These are phyloP conservation scores for Myrica gale DNA, from an alignment of 306 rosid species.

Conservation along the genomic window DNA sequence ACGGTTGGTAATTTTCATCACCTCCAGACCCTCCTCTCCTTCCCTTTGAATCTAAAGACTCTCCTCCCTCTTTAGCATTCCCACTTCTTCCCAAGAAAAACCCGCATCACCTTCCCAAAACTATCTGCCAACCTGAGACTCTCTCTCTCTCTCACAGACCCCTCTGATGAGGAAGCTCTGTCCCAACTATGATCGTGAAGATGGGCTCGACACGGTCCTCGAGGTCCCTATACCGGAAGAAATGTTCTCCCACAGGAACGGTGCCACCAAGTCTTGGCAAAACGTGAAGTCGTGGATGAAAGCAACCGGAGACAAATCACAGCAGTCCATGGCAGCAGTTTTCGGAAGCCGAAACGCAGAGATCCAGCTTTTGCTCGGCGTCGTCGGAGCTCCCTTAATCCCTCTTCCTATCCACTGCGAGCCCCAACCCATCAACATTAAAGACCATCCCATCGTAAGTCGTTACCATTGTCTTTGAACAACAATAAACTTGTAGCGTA, in stretches of 20 bases:
- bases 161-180: conserved; percentile 81
- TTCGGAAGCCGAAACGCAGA: conserved; percentile 67
- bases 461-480: too few species aligned
- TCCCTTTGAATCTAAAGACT: conserved; percentile 36
- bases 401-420: conserved; percentile 61
- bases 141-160: background rate
- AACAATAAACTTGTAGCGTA: background rate
- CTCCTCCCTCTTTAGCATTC: conserved; percentile 21
- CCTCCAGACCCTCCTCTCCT: conserved; percentile 14
- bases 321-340: conserved; percentile 33
- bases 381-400: conserved; percentile 83
- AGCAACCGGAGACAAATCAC: conserved; percentile 43
- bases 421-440: conserved; percentile 57
- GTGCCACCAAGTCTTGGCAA: conserved; percentile 58
- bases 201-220: conserved; percentile 91
- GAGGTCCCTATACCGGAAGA: conserved; percentile 96
- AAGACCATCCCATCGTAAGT: conserved; percentile 79
- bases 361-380: conserved; percentile 82
- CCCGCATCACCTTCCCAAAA: background rate
- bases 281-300: conserved; percentile 80
- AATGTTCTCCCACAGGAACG: conserved; percentile 50
- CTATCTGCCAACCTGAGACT: background rate
- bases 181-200: conserved; percentile 83
- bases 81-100: conserved; percentile 7
- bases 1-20: conserved; percentile 49